Base-by-base conservation (phyloP, 495 filamentous ascomycete species). In the Astrothelium macrocarpum region DNA sequence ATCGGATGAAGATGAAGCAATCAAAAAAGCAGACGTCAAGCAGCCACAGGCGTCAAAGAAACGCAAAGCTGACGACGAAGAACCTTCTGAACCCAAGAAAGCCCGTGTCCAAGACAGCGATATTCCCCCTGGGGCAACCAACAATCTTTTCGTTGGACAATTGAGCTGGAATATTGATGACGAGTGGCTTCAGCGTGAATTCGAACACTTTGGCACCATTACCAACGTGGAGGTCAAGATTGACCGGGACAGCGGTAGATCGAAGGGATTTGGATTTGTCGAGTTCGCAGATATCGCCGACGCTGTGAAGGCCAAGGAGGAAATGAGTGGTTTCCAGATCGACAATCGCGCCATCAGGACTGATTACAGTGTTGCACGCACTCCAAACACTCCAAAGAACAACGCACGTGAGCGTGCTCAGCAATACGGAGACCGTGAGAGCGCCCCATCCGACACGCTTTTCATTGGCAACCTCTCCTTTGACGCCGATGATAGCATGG, bases 201-300 rank as follows among this genome's bases (percentile, higher is more conserved):
- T 98, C 76, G 83, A 90, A 79, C 77, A 80, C 53, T 95, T 87
- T 73, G 91, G 90, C 67, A 88, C 88, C 68, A 80, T 96, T 63
- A 77, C 81, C 71, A 81, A 85, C 68, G 85, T 84, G 62, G 85
- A 89, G 66, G 85, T 98, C 71, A 87, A 97, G 72, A 88, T 85
- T 60, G 94, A 98, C 76, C 85, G 86, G 70, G 86, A 85, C 29
- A 82, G 80, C 71, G 89, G 89, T 64, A 89, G 90, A 69, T 95
- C 93, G 71, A 91, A 90, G 75, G 94, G 94, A 67, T 98, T 95
- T 77, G 94, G 95, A 67, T 98, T 97, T 73, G 91, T 97, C 66
- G 94, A 98, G 78, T 98, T 90, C 78, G 78, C 80, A 70, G 83
- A 78, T 64, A 77, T 82, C 67, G 83, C 83, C 53, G 80, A 82